A percentile compares a stretch with the other conserved stretches of the same genome.
Conservation (phyloP, 768 basidiomycete genomes). For the Russula brevipes region DNA sequence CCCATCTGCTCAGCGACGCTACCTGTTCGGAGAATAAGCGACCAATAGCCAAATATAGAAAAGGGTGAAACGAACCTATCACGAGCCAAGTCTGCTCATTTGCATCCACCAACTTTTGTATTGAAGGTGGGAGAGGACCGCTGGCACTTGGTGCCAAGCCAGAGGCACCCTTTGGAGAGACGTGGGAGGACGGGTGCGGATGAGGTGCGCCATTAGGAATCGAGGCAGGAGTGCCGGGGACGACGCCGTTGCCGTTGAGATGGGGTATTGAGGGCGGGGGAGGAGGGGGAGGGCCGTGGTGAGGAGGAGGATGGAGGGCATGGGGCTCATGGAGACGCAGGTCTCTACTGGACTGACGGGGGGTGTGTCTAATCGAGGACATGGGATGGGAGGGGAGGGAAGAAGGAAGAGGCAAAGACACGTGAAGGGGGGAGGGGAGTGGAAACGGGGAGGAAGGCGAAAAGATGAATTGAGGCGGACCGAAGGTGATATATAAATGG, state of each 20-base stretch:
- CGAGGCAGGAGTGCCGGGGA: constrained; percentile 39
- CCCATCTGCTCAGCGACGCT: constrained; percentile 94
- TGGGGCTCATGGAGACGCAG: constrained; percentile 59
- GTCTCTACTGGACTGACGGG: constrained; percentile 57
- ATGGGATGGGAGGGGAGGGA: constrained; percentile 35
- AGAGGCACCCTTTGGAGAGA: constrained; percentile 35
- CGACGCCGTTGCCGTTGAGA: constrained; percentile 49
- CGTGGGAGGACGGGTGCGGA: constrained; percentile 33
- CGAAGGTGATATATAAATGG: constrained; percentile 29
- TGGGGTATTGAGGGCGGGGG: constrained; percentile 41
- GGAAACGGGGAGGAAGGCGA: constrained; percentile 31
- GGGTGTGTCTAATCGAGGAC: constrained; percentile 53
- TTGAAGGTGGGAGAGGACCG: constrained; percentile 37
- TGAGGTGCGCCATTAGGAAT: constrained; percentile 42
- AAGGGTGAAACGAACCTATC: constrained; percentile 55
- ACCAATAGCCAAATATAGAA: constrained; percentile 14
- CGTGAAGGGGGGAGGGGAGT: constrained; percentile 31
- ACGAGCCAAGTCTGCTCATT: constrained; percentile 96
- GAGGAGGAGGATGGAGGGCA: constrained; percentile 40
- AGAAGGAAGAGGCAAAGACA: constrained; percentile 26
- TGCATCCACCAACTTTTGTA: constrained; percentile 74
- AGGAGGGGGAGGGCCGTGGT: constrained; percentile 41
- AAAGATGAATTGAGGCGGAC: constrained; percentile 27
- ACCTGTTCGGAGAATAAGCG: constrained; percentile 48
- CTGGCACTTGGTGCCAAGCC: constrained; percentile 26